phyloP scores from a whole-genome alignment of 495 filamentous ascomycete species.

The Tuber brumale region DNA sequence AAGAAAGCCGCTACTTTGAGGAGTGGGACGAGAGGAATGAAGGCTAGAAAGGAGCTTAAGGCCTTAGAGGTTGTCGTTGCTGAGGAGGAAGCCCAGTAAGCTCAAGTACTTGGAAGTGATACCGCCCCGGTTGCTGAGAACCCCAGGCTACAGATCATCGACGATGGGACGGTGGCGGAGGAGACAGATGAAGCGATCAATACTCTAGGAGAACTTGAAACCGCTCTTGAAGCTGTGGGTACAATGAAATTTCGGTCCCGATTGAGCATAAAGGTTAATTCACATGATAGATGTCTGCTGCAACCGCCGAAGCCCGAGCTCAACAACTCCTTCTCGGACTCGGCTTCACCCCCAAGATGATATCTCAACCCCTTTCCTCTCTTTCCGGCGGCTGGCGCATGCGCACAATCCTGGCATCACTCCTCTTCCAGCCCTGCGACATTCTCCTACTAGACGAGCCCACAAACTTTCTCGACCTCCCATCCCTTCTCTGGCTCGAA shows the following conservation, averaged over 20 bases:
- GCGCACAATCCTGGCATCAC: slow-evolving; percentile 60
- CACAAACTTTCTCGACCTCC: slow-evolving; percentile 75
- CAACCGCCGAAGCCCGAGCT: slow-evolving; percentile 54
- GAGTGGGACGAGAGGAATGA: slow-evolving; percentile 64
- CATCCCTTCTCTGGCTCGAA: slow-evolving; percentile 78
- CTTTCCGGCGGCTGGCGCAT: slow-evolving; percentile 78
- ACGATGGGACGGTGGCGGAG: slow-evolving; percentile 49
- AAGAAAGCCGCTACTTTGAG: slow-evolving; percentile 65
- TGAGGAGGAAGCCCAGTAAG: slow-evolving; percentile 51
- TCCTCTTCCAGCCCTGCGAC: slow-evolving; percentile 63
- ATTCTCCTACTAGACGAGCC: slow-evolving; percentile 81
- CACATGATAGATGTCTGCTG: slow-evolving; percentile 44
- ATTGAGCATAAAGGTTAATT: not conserved
- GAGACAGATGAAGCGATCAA: slow-evolving; percentile 61
- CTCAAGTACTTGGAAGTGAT: slow-evolving; percentile 44
- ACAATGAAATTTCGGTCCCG: slow-evolving; percentile 43
- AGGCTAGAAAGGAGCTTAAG: slow-evolving; percentile 63
- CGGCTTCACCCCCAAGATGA: slow-evolving; percentile 59
- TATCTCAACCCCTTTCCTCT: slow-evolving; percentile 53
- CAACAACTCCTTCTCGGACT: slow-evolving; percentile 60
- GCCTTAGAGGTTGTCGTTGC: slow-evolving; percentile 58
- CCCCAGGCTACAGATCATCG: slow-evolving; percentile 45
- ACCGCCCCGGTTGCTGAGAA: slow-evolving; percentile 8
- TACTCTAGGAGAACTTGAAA: slow-evolving; percentile 57
- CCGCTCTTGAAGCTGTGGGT: slow-evolving; percentile 51